A percentile compares a stretch with the other conserved stretches of the same genome.
phyloP scores from a whole-genome alignment of 306 rosid genomes.

The Cucumis cinereus region DNA sequence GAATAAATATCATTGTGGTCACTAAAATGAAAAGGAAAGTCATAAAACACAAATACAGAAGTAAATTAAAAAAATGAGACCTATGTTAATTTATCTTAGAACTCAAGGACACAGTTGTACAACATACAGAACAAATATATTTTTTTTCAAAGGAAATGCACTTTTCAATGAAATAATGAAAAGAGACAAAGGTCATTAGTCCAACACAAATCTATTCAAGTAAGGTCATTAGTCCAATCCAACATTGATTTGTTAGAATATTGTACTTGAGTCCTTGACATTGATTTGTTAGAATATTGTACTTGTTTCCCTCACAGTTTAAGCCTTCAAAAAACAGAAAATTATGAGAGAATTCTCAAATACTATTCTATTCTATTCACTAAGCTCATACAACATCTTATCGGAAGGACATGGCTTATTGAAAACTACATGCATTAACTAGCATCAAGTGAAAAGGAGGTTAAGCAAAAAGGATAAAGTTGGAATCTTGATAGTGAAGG shows the following conservation, averaged over 20 bases:
- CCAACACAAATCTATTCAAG: too few species aligned
- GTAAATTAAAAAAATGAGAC: not conserved
- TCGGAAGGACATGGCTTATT: not conserved
- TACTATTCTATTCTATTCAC: not conserved
- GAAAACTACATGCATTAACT: not conserved
- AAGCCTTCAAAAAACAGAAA: not conserved
- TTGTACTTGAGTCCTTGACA: too few species aligned
- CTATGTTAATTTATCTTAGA: not conserved
- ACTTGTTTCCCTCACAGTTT: not conserved
- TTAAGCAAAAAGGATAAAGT: not conserved
- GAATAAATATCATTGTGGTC: not conserved
- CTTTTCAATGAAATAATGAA: too few species aligned
- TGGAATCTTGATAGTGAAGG: not conserved
- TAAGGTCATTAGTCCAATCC: too few species aligned
- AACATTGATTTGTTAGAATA: not conserved
- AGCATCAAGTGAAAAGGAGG: not conserved
- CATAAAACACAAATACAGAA: conserved; percentile 14
- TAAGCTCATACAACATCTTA: not conserved
- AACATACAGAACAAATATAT: too few species aligned
- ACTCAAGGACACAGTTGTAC: too few species aligned
- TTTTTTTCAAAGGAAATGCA: too few species aligned
- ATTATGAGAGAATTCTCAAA: not conserved
- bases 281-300: not conserved
- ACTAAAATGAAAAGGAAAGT: not conserved
- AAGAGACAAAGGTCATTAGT: too few species aligned